These are phyloP conservation scores for Voacanga thouarsii DNA, from an alignment of 257 asterid species.

Conservation along the genomic window DNA sequence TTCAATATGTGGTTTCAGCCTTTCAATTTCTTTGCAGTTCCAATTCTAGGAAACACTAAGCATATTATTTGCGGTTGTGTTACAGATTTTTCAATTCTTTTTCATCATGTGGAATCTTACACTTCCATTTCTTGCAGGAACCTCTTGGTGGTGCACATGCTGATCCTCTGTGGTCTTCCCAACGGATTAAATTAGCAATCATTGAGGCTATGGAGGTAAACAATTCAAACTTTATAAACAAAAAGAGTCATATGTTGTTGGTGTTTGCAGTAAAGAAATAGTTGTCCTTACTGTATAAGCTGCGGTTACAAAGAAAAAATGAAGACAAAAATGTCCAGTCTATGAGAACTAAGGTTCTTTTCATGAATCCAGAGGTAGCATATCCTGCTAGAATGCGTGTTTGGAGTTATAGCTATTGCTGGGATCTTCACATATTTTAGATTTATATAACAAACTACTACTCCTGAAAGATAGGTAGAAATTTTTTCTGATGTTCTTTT, in stretches of 20 bases:
- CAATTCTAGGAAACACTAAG: background rate
- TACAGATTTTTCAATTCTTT: background rate
- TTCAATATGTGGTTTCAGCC: background rate
- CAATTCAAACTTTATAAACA: background rate
- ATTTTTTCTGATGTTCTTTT: background rate
- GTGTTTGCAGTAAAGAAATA: background rate
- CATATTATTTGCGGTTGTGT: background rate
- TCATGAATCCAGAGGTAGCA: background rate
- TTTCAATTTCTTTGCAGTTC: background rate
- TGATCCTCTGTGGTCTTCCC: constrained; percentile 52
- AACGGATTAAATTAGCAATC: constrained; percentile 48
- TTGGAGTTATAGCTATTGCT: background rate
- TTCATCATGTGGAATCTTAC: background rate
- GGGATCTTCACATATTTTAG: background rate
- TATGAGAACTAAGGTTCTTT: background rate
- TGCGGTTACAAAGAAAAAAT: background rate
- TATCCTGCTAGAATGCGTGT: background rate
- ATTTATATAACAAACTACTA: no score
- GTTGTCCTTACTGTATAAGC: background rate
- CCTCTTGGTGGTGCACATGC: constrained; percentile 70
- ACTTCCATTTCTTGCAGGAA: constrained; percentile 32
- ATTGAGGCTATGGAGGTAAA: constrained; percentile 48
- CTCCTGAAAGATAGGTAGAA: background rate
- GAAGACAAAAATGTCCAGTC: background rate
- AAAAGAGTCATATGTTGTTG: background rate